Evolutionary conservation across 345 rosid species (phyloP), one percentile per base, ranked within the genome.

Genomic region (Lepidium sativum): DNA sequence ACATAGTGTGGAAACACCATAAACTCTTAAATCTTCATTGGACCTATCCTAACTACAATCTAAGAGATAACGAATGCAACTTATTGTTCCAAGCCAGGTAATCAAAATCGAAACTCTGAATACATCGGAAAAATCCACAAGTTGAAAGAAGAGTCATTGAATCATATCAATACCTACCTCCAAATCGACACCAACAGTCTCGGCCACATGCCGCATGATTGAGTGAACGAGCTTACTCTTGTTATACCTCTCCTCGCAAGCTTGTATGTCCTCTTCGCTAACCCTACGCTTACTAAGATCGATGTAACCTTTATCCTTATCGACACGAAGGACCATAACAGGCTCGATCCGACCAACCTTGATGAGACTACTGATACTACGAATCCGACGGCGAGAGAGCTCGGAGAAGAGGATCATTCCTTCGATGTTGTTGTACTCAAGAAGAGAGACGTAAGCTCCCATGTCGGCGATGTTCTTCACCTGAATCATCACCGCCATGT

Each of bases 401-500:
- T 91, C 98, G 21, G 95, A 91, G 83, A 91, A 88, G 15, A 88
- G 74, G 65, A 91, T 91, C 95, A 91, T 86, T 1, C 98, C 95
- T 67, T 91, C 98, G 17, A 86, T 88, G 71, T 91, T 86, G 75
- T 88, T 91, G 88, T 88, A 91, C 71, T 88, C 96, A 5, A 91
- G 88, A 17, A 91, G 80, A 6, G 96, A 83, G 8, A 91, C 96
- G 70, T 88, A 91, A 2, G 98, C 98, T 20, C 96, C 96, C 96
- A 91, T 88, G 69, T 91, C 96, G 48, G 95, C 95, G 71, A 91
- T 86, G 77, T 73, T 88, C 75, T 86, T 88, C 63, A 91, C 96
- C 68, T 88, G 98, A 21, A 91, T 88, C 98, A 91, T 91, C 72
- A 91, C 98, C 32, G 96, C 95, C 96, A 84, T 88, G 70, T 83